A percentile compares a stretch with the other conserved stretches of the same genome.
These are phyloP conservation scores for Neoarthrinium moseri DNA, from an alignment of 2,329 filamentous ascomycete genomes.

Conservation along the genomic window DNA sequence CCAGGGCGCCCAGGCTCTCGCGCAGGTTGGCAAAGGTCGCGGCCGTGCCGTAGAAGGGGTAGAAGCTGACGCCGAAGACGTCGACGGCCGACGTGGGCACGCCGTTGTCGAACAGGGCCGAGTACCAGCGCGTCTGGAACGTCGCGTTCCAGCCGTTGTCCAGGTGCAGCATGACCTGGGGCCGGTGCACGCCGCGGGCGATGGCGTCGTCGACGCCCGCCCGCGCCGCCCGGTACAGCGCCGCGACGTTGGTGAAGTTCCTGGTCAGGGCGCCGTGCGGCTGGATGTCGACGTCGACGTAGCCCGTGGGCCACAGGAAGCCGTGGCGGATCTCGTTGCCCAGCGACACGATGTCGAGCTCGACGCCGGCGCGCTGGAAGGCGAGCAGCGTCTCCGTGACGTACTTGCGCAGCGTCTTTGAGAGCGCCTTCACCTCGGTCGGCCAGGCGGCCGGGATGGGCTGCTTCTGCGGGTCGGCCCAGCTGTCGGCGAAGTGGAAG, in stretches of 20 bases:
- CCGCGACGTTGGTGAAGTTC: slow-evolving; percentile 29
- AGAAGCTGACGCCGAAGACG: slow-evolving; percentile 6
- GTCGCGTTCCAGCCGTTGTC: slow-evolving; percentile 8
- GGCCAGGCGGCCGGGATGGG: slow-evolving; percentile 31
- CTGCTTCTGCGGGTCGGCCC: slow-evolving; percentile 35
- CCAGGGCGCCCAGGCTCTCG: not conserved
- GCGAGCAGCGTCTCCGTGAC: slow-evolving; percentile 33
- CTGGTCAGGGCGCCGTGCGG: slow-evolving; percentile 25
- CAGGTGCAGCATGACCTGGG: slow-evolving; percentile 7
- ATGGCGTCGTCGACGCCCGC: slow-evolving; percentile 12
- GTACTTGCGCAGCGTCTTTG: slow-evolving; percentile 28
- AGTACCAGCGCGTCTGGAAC: slow-evolving; percentile 7
- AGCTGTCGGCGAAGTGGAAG: slow-evolving; percentile 29
- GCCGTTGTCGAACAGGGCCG: slow-evolving; percentile 5
- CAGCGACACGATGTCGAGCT: slow-evolving; percentile 35
- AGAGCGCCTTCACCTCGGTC: slow-evolving; percentile 25
- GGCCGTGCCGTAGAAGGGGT: slow-evolving; percentile 4
- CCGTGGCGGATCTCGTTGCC: slow-evolving; percentile 35
- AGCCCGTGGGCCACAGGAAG: slow-evolving; percentile 30
- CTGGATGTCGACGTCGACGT: slow-evolving; percentile 30
- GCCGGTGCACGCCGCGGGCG: not conserved
- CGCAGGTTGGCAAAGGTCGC: slow-evolving; percentile 5
- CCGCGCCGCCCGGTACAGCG: slow-evolving; percentile 23
- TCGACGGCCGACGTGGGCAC: slow-evolving; percentile 1
- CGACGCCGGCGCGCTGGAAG: slow-evolving; percentile 35